A percentile compares a stretch with the other conserved stretches of the same genome.
Conservation (phyloP, 1,284 basidiomycete species). For the Sphaerobolus stellatus region DNA sequence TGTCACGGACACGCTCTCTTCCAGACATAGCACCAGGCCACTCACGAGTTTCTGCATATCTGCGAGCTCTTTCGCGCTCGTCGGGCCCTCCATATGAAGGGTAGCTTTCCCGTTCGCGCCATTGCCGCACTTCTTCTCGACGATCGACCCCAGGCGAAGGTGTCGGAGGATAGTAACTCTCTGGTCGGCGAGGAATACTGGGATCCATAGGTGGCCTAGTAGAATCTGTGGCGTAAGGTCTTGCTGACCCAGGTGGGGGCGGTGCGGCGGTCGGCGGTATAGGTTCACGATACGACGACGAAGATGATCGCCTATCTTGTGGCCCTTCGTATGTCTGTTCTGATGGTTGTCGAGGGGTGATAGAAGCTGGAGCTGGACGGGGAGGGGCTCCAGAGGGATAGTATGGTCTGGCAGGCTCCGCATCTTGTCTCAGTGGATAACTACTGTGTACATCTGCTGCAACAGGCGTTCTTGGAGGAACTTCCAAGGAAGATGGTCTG, state of each 20-base stretch:
- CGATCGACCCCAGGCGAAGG: constrained; percentile 1
- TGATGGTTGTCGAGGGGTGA: neutral
- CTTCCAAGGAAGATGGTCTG: too few species aligned
- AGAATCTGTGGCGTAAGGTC: neutral
- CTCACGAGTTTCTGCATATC: constrained; percentile 8
- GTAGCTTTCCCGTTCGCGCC: constrained; percentile 13
- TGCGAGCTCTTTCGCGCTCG: constrained; percentile 6
- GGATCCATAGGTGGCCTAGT: constrained; percentile 2
- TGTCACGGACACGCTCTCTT: neutral
- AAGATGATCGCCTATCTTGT: neutral
- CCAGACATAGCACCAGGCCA: constrained; percentile 2
- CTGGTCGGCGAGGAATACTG: neutral
- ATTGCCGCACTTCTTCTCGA: constrained; percentile 11
- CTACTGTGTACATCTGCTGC: too few species aligned
- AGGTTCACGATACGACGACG: constrained; percentile 8
- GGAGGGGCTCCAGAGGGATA: neutral
- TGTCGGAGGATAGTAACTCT: neutral
- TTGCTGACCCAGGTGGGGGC: constrained; percentile 1
- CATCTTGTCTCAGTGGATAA: too few species aligned
- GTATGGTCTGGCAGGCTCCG: neutral
- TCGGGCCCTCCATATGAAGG: constrained; percentile 1
- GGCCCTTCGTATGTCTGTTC: constrained; percentile 1
- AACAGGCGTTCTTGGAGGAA: too few species aligned
- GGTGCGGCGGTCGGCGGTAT: neutral
- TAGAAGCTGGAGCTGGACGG: neutral